Evolutionary conservation across 106 monocot species (phyloP), one percentile per base, ranked within the genome.

Genomic region (Platanthera guangdongensis): DNA sequence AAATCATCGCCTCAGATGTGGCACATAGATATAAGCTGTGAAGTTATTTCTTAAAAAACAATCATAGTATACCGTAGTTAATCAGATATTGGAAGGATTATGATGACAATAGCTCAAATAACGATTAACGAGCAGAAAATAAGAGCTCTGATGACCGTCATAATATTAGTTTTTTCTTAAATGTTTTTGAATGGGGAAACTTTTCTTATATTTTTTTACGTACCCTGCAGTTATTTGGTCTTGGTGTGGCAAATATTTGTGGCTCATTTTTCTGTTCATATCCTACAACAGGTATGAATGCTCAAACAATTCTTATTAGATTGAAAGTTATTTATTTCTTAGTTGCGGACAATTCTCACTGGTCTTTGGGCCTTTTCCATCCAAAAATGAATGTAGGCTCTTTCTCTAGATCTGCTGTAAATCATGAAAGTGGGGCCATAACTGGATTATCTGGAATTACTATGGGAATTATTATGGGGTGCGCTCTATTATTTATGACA

Each of bases 331-430:
- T 25, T n/a, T 50, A 5, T 50, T n/a, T 70, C 18, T 71, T 71
- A 6, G 9, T 14, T 72, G 19, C 51, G 9, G n/a, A 21, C 21
- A 72, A 72, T 1, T 9, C 49, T 72, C 47, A 48, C 16, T 46
- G 6, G 16, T 70, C 6, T 1, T 16, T 64, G 28, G 57, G 14
- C 47, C 46, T 74, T 46, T 50, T 28, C 16, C 32, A 77, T 72
- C 47, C n/a, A 72, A 52, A 39, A 76, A 39, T 71, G 16, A 18
- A 53, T 85, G 52, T 84, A 99, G 99, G 99, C 16, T 99, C 99
- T 8, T 99, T 99, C 88, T 94, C 99, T 51, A 92, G 99, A 71
- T 94, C 99, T 84, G 99, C 99, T 70, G 99, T 99, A 65, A 99
- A 94, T 88, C 80, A 99, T 84, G 99, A 94, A 67, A 99, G 99